phyloP scores from a whole-genome alignment of 106 monocot genomes.

The Ottelia alismoides region DNA sequence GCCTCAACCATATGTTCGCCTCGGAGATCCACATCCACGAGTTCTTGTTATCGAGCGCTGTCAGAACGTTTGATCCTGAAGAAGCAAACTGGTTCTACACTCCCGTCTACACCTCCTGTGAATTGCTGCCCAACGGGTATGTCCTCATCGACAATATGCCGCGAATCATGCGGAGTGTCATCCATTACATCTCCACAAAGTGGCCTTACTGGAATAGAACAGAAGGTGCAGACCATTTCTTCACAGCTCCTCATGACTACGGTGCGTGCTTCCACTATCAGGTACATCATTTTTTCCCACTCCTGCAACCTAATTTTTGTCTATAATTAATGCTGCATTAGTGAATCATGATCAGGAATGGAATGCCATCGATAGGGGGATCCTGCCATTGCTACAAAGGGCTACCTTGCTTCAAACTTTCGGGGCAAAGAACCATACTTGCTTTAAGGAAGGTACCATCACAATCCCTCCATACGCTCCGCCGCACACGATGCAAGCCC shows the following conservation, averaged over 20 bases:
- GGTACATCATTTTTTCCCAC: slow-evolving; percentile 6
- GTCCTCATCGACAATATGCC: slow-evolving; percentile 56
- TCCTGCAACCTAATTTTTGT: background rate
- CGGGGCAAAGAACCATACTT: slow-evolving; percentile 53
- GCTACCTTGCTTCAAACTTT: slow-evolving; percentile 61
- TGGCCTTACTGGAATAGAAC: slow-evolving; percentile 72
- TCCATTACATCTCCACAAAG: slow-evolving; percentile 40
- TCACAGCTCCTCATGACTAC: slow-evolving; percentile 62
- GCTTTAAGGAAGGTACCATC: slow-evolving; percentile 55
- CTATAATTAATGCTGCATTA: background rate
- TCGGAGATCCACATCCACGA: slow-evolving; percentile 61
- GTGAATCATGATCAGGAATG: slow-evolving; percentile 28
- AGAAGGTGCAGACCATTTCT: too few species aligned
- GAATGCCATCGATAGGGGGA: slow-evolving; percentile 53
- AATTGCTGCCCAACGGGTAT: slow-evolving; percentile 49
- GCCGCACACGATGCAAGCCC: slow-evolving; percentile 63
- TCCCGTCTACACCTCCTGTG: slow-evolving; percentile 54
- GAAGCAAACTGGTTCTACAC: slow-evolving; percentile 75
- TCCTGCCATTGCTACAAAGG: slow-evolving; percentile 38
- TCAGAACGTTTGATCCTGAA: slow-evolving; percentile 50
- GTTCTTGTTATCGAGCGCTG: slow-evolving; percentile 49
- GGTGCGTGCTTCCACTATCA: slow-evolving; percentile 67
- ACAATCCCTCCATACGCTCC: slow-evolving; percentile 72
- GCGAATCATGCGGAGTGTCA: slow-evolving; percentile 62
- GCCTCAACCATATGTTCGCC: slow-evolving; percentile 63